Conservation (phyloP, 768 basidiomycete species). For the Trametes maxima region DNA sequence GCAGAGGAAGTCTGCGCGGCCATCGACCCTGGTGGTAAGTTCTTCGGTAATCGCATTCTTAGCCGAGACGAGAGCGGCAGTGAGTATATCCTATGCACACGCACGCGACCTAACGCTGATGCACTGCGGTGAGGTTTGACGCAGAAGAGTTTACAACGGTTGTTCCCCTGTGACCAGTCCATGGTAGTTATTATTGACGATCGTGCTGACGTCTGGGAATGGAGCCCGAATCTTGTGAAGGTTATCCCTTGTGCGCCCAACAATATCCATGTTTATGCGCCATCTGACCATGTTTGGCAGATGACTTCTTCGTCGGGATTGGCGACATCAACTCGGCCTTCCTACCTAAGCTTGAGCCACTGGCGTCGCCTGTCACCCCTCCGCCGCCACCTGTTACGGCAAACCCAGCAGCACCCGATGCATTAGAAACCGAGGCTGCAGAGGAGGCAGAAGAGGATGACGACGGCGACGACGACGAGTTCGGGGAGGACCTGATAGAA, state of each 20-base stretch:
- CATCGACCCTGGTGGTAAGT: slow-evolving; percentile 84
- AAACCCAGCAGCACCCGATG: background rate
- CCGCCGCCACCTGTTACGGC: slow-evolving; percentile 15
- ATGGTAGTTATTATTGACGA: slow-evolving; percentile 99
- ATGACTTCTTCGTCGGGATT: slow-evolving; percentile 97
- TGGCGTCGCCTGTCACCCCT: slow-evolving; percentile 42
- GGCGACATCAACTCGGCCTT: slow-evolving; percentile 98
- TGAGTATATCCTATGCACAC: slow-evolving; percentile 43
- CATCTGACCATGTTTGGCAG: slow-evolving; percentile 42
- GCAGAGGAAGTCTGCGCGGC: slow-evolving; percentile 93
- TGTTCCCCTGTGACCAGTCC: slow-evolving; percentile 96
- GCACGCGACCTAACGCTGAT: slow-evolving; percentile 19
- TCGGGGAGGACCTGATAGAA: slow-evolving; percentile 7
- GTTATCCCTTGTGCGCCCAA: slow-evolving; percentile 83
- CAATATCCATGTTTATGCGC: slow-evolving; percentile 24
- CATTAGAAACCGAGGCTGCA: background rate
- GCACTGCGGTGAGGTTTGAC: slow-evolving; percentile 63
- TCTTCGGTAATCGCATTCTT: slow-evolving; percentile 86
- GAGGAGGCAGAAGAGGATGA: slow-evolving; percentile 9
- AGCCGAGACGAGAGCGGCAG: slow-evolving; percentile 97
- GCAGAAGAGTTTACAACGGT: slow-evolving; percentile 85
- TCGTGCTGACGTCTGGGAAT: slow-evolving; percentile 97
- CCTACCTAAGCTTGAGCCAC: slow-evolving; percentile 74
- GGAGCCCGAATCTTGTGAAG: slow-evolving; percentile 95
- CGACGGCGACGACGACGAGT: slow-evolving; percentile 16